Base-by-base conservation (phyloP, 495 filamentous ascomycete genomes). In the Aspergillus funiculosus region DNA sequence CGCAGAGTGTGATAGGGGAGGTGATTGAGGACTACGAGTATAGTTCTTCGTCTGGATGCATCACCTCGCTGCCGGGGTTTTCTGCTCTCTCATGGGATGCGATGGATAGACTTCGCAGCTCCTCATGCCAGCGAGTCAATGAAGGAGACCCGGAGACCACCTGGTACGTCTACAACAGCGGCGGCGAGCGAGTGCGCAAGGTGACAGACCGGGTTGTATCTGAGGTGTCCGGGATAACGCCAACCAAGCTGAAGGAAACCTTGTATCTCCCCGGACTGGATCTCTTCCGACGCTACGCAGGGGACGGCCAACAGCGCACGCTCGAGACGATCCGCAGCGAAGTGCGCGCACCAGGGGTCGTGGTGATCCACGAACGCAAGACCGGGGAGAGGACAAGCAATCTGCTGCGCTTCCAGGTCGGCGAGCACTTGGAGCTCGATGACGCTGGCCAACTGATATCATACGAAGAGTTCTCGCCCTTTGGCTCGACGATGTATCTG, bases 391-490 rank as follows among this genome's bases (percentile, higher is more conserved):
- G n/a, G n/a, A n/a, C n/a, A n/a, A n/a, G 2, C 32, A 2, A 5
- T 2, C 14, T 36, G 11, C 2, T 36, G 3, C 32, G 48, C 24
- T 37, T 53, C 19, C 47, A 50, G 25, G n/a, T 22, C 15, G 17
- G 37, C 43, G 28, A 31, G 9, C 1, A 22, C 4, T 27, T 60
- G 6, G 65, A 68, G 41, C 30, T 62, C 0, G 65, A 67, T 45
- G 50, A 59, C 6, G 11, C 29, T 0, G 65, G 39, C 5, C 42
- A 48, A 7, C 8, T 68, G 6, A 25, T 70, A 3, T 54, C 59
- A 5, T 63, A 62, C 21, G 60, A 67, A 21, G 68, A 72, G 40
- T 72, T 61, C 43, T 52, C 41, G 0, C 54, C 68, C 1, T 72
- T 48, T 51, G 67, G 68, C 0, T 26, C 10, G 13, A 51, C 59